Percentiles rank a stretch among this genome's conserved stretches.
Evolutionary conservation across 2,329 filamentous ascomycete species (phyloP).

Genomic region (Chaetomium olivaceum): DNA sequence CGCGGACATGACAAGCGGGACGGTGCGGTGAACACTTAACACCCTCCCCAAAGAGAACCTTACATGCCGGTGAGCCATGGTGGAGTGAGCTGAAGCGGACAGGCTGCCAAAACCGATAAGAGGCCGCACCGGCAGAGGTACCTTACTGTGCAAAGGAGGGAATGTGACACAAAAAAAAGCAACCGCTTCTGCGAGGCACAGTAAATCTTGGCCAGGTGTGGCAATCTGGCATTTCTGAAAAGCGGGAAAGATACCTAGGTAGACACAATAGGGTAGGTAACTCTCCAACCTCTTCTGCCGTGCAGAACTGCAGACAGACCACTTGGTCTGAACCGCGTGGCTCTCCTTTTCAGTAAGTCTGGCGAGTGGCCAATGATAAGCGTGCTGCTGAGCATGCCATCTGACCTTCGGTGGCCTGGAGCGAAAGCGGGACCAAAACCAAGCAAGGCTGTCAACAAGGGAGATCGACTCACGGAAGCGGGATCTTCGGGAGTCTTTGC

Average conservation of each 20-base stretch:
- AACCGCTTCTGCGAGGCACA: background rate
- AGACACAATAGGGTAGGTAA: too few relatives aligned
- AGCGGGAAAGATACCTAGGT: background rate
- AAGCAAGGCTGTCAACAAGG: background rate
- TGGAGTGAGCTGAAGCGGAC: background rate
- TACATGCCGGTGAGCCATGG: background rate
- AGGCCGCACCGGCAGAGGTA: background rate
- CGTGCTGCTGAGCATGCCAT: slow-evolving; percentile 20
- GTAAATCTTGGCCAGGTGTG: background rate
- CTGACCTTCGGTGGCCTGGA: slow-evolving; percentile 10
- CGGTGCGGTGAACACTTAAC: background rate
- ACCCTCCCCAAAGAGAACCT: background rate
- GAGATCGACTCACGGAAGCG: slow-evolving; percentile 1
- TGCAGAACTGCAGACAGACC: background rate
- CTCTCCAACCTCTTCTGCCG: background rate
- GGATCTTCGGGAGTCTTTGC: background rate
- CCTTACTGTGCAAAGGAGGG: too few relatives aligned
- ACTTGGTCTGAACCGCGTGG: slow-evolving; percentile 12
- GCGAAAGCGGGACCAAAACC: background rate
- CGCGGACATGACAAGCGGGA: background rate
- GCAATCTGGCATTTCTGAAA: background rate
- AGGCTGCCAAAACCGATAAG: slow-evolving; percentile 4
- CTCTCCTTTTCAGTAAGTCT: background rate
- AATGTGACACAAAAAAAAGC: background rate
- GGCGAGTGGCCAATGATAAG: slow-evolving; percentile 10